Conservation (phyloP, 2,329 filamentous ascomycete species). For the Scedosporium apiospermum region DNA sequence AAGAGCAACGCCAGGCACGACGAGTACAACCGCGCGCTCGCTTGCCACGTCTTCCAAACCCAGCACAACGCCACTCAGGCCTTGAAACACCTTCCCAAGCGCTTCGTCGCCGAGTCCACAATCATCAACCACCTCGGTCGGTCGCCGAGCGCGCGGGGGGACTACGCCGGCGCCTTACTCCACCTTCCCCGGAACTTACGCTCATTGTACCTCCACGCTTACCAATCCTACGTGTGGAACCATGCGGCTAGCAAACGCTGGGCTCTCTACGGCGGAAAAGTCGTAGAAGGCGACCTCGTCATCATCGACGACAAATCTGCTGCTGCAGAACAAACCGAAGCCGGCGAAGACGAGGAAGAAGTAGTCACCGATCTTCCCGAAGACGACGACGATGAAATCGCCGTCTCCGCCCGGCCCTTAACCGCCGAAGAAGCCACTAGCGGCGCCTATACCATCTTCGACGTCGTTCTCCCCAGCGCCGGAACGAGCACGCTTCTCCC, state of each 20-base stretch:
- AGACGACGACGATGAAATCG: constrained; percentile 32
- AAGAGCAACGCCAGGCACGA: constrained; percentile 54
- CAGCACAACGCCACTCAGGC: constrained; percentile 51
- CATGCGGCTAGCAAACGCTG: constrained; percentile 72
- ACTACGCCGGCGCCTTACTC: constrained; percentile 74
- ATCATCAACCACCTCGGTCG: constrained; percentile 65
- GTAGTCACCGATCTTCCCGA: neutral
- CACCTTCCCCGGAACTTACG: constrained; percentile 73
- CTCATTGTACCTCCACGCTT: constrained; percentile 94
- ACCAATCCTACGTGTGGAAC: constrained; percentile 95
- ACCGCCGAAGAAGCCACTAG: constrained; percentile 68
- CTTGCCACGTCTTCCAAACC: constrained; percentile 64
- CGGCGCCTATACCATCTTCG: constrained; percentile 71
- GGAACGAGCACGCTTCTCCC: constrained; percentile 88
- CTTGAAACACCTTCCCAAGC: constrained; percentile 60
- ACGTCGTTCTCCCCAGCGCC: constrained; percentile 84
- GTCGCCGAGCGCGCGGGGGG: constrained; percentile 34
- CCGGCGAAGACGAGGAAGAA: constrained; percentile 36
- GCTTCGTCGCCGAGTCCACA: constrained; percentile 70
- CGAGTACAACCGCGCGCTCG: constrained; percentile 68
- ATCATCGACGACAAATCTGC: constrained; percentile 42
- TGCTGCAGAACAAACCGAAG: constrained; percentile 26
- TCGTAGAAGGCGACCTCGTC: constrained; percentile 80
- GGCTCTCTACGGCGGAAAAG: constrained; percentile 60
- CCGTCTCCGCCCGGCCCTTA: constrained; percentile 57